A percentile compares a stretch with the other conserved stretches of the same genome.
These are phyloP conservation scores for Liriodendron chinense DNA, from an alignment of 164 flowering plant genomes.

Conservation along the genomic window DNA sequence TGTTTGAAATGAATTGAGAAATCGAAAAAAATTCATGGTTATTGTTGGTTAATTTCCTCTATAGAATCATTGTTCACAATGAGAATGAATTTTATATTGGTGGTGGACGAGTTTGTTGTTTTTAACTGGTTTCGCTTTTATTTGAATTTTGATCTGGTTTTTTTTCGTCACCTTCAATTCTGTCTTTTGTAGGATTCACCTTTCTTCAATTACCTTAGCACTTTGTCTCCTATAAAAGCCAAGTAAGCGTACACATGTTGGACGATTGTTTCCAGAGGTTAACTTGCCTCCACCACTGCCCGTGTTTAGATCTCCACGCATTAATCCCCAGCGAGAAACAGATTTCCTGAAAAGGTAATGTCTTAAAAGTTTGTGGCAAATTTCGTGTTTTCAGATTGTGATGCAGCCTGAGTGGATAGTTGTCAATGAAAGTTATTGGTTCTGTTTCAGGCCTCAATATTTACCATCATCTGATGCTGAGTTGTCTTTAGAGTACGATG, in stretches of 20 bases:
- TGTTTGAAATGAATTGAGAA: not conserved
- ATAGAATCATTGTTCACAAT: not conserved
- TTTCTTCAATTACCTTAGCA: constrained; percentile 35
- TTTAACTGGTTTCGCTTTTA: not conserved
- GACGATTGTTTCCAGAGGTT: constrained; percentile 39
- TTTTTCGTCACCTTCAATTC: not conserved
- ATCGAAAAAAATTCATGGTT: not conserved
- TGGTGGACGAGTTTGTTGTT: not conserved
- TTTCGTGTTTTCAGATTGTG: not conserved
- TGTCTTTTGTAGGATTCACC: constrained; percentile 49
- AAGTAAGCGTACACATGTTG: constrained; percentile 24
- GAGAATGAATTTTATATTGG: not conserved
- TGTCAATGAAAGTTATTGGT: not conserved
- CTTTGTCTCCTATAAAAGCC: constrained; percentile 48
- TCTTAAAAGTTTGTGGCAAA: not conserved
- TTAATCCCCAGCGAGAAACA: constrained; percentile 27
- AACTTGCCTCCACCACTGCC: constrained; percentile 40
- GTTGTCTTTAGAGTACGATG: constrained; percentile 11
- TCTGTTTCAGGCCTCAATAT: constrained; percentile 25
- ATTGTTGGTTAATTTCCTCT: not conserved
- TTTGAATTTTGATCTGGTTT: not conserved
- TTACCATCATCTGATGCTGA: constrained; percentile 17
- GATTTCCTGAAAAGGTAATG: constrained; percentile 30
- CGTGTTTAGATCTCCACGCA: constrained; percentile 49
- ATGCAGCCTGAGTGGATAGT: not conserved